Percentiles rank a stretch among this genome's conserved stretches.
phyloP scores from a whole-genome alignment of 805 yeast genomes.

The Kodamaea leandrae region DNA sequence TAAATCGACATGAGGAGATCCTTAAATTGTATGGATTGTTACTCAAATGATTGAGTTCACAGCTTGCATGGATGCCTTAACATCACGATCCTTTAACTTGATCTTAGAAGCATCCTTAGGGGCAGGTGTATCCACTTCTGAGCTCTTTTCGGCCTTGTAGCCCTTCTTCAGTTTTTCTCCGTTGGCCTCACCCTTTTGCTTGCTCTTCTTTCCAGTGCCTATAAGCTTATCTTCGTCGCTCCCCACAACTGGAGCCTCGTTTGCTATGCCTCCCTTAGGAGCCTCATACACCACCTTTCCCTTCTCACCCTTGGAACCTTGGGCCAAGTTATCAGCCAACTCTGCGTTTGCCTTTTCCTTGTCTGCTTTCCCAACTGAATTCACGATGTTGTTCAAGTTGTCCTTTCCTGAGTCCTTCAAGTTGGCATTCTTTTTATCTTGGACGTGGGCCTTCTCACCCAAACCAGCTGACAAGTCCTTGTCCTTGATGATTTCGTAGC shows the following conservation, averaged over 20 bases:
- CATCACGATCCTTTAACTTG: conserved; percentile 8
- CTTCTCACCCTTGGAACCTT: conserved; percentile 37
- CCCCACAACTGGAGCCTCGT: conserved; percentile 44
- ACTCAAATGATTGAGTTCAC: background rate
- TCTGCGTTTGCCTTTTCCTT: conserved; percentile 32
- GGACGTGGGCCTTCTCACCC: conserved; percentile 1
- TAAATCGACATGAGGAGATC: background rate
- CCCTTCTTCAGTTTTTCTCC: conserved; percentile 10
- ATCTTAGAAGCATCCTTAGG: conserved; percentile 5
- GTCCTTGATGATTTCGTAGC: conserved; percentile 22
- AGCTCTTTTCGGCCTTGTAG: conserved; percentile 13
- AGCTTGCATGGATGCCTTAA: conserved; percentile 2
- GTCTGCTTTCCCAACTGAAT: conserved; percentile 30
- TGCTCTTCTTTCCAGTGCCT: conserved; percentile 19
- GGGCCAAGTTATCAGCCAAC: conserved; percentile 39
- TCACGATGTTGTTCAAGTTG: conserved; percentile 27
- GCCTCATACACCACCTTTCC: conserved; percentile 43
- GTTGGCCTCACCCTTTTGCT: conserved; percentile 3
- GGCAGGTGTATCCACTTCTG: background rate
- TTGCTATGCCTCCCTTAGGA: conserved; percentile 47
- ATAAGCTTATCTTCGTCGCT: conserved; percentile 33
- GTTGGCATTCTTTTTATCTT: conserved; percentile 10
- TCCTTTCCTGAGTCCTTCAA: background rate
- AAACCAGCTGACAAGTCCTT: conserved; percentile 1
- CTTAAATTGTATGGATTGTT: background rate